Evolutionary conservation across 768 basidiomycete species (phyloP).

Genomic region (Trametes gibbosa): DNA sequence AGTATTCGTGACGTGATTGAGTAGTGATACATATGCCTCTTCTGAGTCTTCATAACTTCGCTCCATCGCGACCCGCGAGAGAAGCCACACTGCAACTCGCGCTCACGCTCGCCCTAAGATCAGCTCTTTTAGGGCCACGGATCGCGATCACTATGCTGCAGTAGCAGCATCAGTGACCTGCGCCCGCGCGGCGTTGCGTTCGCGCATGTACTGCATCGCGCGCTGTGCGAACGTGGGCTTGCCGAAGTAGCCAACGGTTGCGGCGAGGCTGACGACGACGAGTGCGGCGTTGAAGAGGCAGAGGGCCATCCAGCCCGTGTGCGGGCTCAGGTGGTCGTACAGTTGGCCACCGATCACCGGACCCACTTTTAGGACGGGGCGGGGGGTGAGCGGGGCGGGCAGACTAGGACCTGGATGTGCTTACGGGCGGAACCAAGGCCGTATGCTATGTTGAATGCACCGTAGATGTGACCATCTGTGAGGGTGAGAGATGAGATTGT

Average conservation of each 20-base stretch:
- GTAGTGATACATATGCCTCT: too few relatives aligned
- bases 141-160: too few relatives aligned
- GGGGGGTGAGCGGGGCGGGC: not conserved
- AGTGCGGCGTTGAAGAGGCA: conserved; percentile 48
- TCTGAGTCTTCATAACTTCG: too few relatives aligned
- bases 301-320: conserved; percentile 59
- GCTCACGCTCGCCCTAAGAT: too few relatives aligned
- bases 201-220: not conserved
- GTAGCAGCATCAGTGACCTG: not conserved
- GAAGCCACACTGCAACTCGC: too few relatives aligned
- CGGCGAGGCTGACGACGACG: conserved; percentile 35
- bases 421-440: conserved; percentile 61
- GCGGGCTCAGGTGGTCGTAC: conserved; percentile 45
- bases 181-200: not conserved
- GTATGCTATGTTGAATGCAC: conserved; percentile 69
- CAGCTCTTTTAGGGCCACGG: too few relatives aligned
- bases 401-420: conserved; percentile 20
- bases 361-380: conserved; percentile 50
- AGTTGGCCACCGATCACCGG: conserved; percentile 74
- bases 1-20: too few relatives aligned
- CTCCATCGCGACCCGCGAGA: too few relatives aligned
- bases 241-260: conserved; percentile 50
- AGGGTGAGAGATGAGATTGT: not conserved
- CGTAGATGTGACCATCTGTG: conserved; percentile 72
- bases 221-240: conserved; percentile 22